Evolutionary conservation across 2,329 filamentous ascomycete genomes (phyloP), one percentile per base, ranked within the genome.

Genomic region (Penicillium crustosum): DNA sequence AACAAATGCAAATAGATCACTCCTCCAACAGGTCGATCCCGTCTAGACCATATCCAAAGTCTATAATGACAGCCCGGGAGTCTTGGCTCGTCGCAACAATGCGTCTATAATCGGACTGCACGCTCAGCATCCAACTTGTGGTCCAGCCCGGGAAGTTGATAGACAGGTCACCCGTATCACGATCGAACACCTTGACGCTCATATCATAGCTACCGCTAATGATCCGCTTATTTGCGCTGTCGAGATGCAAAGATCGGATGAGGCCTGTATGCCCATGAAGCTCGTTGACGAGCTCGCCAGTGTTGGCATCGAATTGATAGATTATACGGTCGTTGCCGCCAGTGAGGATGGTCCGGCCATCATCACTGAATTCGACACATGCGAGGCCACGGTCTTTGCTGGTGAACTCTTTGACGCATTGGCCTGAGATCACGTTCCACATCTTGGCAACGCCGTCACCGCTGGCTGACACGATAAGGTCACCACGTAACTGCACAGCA

Each of bases 41-140:
- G 59, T 81, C 74, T 54, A 85, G 75, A 19, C 79, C 78, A 68
- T 83, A 83, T 17, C 86, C 94, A 78, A 97, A 99, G 77, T 99
- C 94, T 82, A 97, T 88, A 59, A 99, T 89, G 58, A 97, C 78
- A 51, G 95, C 92, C 71, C 95, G 89, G 35, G 93, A 90, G 69
- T 97, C 93, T 75, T 99, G 94, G 49, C 93, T 94, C 0, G 93
- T 96, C 67, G 91, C 94, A 61, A 99, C 90, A 62, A 99, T 94
- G 61, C 94, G 86, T 58, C 93, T 84, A 75, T 97, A 97, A 72
- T 99, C 93, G 62, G 90, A 93, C 82, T 97, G 97, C 51, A 94
- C 94, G 63, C 91, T 93, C 58, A 99, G 79, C 70, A 99, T 95
- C 94, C 94, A 99, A 76, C 91, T 96, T 12, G 89, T 89, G 58